These are phyloP conservation scores for Gracilariopsis chorda DNA, from an alignment of 23 red algal genomes.

Conservation along the genomic window DNA sequence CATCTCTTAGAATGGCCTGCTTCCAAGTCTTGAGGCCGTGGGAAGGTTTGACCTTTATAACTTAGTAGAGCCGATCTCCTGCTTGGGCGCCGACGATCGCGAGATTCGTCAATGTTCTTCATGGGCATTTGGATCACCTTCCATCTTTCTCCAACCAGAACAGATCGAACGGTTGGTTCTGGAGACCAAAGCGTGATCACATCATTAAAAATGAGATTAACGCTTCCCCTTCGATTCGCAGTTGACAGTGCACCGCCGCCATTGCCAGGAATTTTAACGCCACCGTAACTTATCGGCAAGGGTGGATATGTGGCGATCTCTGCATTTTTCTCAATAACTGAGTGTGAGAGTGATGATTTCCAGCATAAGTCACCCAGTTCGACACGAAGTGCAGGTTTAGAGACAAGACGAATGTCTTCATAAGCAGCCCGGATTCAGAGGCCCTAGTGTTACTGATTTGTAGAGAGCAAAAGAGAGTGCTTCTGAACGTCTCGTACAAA, in stretches of 20 bases:
- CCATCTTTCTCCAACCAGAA: background rate
- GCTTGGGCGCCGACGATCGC: background rate
- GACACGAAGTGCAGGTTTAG: background rate
- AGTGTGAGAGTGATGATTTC: too few species aligned
- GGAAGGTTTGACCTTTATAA: too few species aligned
- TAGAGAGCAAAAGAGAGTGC: background rate
- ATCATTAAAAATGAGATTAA: background rate
- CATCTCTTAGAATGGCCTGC: background rate
- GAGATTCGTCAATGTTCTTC: background rate
- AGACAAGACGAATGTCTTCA: conserved; percentile 17
- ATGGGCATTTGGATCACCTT: background rate
- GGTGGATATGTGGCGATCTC: too few species aligned
- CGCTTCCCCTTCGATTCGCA: too few species aligned
- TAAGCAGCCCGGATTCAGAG: conserved; percentile 4
- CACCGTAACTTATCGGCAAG: too few species aligned
- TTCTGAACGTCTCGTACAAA: background rate
- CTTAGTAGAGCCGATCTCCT: too few species aligned
- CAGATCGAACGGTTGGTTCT: background rate
- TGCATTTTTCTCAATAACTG: too few species aligned
- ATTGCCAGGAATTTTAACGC: too few species aligned
- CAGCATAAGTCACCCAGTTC: background rate
- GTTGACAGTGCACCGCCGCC: too few species aligned
- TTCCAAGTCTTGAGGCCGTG: too few species aligned
- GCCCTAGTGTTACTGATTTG: background rate
- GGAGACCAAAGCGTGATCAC: background rate